These are phyloP conservation scores for Handroanthus guayacan DNA, from an alignment of 257 asterid species.

Conservation along the genomic window DNA sequence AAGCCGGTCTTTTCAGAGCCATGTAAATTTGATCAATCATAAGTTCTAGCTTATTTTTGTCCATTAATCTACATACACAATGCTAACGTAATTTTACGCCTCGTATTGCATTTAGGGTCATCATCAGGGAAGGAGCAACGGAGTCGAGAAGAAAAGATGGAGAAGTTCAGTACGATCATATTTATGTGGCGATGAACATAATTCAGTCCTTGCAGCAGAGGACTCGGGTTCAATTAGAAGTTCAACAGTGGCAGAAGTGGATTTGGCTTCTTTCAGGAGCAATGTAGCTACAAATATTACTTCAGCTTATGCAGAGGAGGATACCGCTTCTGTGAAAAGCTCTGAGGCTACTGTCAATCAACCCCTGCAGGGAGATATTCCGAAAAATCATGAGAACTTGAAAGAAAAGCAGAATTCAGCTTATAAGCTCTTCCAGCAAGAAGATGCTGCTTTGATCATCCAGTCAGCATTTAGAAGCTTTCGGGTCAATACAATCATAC, in stretches of 20 bases:
- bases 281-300: conserved; percentile 26
- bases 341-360: conserved; percentile 66
- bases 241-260: conserved; percentile 34
- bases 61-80: too few species aligned
- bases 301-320: conserved; percentile 41
- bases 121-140: conserved; percentile 38
- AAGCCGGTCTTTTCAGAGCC: conserved; percentile 40
- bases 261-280: conserved; percentile 42
- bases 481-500: conserved; percentile 40
- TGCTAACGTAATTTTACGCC: background rate
- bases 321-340: conserved; percentile 40
- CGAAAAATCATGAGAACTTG: conserved; percentile 8
- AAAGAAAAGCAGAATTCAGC: conserved; percentile 47
- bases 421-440: conserved; percentile 49
- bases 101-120: conserved; percentile 10
- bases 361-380: conserved; percentile 31
- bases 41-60: too few species aligned
- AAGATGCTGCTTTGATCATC: conserved; percentile 63
- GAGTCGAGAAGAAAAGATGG: conserved; percentile 56
- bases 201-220: conserved; percentile 43
- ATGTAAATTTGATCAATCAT: conserved; percentile 39
- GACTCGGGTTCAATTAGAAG: conserved; percentile 41
- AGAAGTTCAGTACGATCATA: conserved; percentile 53
- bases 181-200: conserved; percentile 58
- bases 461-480: conserved; percentile 65